A percentile compares a stretch with the other conserved stretches of the same genome.
phyloP scores from a whole-genome alignment of 257 asterid species.

The Craterostigma plantagineum region DNA sequence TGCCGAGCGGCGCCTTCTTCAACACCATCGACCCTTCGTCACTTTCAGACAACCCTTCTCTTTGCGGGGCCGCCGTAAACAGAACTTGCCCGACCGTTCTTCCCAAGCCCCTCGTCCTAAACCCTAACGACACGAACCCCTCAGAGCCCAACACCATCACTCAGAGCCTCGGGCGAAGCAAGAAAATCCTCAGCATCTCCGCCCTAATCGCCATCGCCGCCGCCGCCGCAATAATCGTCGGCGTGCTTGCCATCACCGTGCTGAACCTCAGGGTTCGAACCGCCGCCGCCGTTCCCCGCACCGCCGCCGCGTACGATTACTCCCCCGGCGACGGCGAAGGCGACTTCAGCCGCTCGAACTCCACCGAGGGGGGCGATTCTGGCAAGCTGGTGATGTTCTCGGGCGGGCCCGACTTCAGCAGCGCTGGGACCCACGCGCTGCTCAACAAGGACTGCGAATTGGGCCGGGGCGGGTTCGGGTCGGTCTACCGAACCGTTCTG shows the following conservation, averaged over 20 bases:
- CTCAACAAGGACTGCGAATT: conserved; percentile 81
- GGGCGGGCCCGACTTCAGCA: conserved; percentile 57
- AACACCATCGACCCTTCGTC: conserved; percentile 59
- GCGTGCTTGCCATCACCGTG: conserved; percentile 64
- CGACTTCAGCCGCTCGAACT: conserved; percentile 45
- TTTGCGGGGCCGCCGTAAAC: conserved; percentile 62
- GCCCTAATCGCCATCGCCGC: conserved; percentile 77
- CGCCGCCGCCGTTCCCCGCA: conserved; percentile 23
- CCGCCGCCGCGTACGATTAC: conserved; percentile 12
- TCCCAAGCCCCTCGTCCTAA: conserved; percentile 72
- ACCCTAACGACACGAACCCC: conserved; percentile 55
- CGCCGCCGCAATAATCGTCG: conserved; percentile 57
- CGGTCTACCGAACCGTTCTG: conserved; percentile 56
- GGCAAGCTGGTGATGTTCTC: conserved; percentile 84
- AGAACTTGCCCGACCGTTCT: conserved; percentile 43
- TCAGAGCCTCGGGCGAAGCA: conserved; percentile 24
- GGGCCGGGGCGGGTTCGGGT: conserved; percentile 82
- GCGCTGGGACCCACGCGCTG: conserved; percentile 56
- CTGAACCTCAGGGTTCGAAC: conserved; percentile 64
- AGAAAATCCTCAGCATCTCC: conserved; percentile 66
- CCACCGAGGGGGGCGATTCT: conserved; percentile 41
- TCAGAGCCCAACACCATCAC: conserved; percentile 21
- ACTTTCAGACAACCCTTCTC: conserved; percentile 44
- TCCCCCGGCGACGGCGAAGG: conserved; percentile 68
- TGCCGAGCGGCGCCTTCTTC: conserved; percentile 56